Evolutionary conservation across 805 yeast species (phyloP), one percentile per base, ranked within the genome.

Genomic region (Yarrowia sp.): DNA sequence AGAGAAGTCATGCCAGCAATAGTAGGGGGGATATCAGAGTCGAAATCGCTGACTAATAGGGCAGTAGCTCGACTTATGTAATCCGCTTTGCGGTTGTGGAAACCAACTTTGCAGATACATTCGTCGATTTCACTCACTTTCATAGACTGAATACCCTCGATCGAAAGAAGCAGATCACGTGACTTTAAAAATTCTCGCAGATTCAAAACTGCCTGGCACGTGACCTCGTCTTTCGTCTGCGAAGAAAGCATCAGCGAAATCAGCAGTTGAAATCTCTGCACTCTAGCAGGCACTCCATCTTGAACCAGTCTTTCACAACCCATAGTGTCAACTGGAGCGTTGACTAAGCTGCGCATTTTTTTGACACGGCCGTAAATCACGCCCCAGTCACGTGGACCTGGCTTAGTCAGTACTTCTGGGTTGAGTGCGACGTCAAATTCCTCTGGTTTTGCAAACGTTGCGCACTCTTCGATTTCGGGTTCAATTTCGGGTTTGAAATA

Each of bases 221-320:
- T 92, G 51, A 86, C 83, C 71, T 90, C 96, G 72, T 92, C 98
- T 70, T 88, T 91, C 1, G 98, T 92, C 67, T 92, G 97, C 0
- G 97, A 82, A 9, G 96, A 88, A 29, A 92, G 81, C 92, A 92
- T 88, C 58, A 92, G 77, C 3, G 96, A 85, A 0, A 91, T 78
- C 32, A 92, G 77, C 33, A 89, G 76, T 71, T 91, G 97, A 69
- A 86, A 86, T 55, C 97, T 77, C 68, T 76, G 78, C 16, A 76
- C 75, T 61, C 69, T 33, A 6, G 58, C 38, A 6, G 58, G 19
- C 4, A 69, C 0, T 77, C 76, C 14, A 70, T 67, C 10, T 33
- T 76, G 73, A 0, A 84, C 84, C 9, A 82, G 71, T 51, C 78
- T 77, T 22, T 87, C 91, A 71, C 97, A 90, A 6, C 97, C 97